Percentiles rank a stretch among this genome's conserved stretches.
Evolutionary conservation across 1,284 basidiomycete species (phyloP).

Genomic region (Cystobasidium pallidum): DNA sequence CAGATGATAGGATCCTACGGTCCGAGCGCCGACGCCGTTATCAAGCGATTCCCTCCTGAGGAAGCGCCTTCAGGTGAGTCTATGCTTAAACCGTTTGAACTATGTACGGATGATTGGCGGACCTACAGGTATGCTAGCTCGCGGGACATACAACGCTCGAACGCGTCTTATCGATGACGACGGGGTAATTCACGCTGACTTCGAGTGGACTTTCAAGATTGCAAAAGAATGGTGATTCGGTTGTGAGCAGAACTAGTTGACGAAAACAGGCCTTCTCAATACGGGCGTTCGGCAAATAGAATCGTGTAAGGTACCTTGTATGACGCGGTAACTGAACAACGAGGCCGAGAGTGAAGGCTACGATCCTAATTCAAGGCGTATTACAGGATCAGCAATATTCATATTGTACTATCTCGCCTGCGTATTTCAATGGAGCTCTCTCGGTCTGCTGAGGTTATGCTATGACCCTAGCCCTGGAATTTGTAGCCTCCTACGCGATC

Average conservation of each 20-base stretch:
- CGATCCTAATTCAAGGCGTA: too few species aligned
- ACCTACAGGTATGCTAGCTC: constrained; percentile 55
- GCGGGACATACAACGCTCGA: constrained; percentile 56
- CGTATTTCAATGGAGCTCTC: too few species aligned
- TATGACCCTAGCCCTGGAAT: constrained; percentile 60
- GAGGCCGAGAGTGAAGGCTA: too few species aligned
- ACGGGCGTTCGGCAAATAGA: too few species aligned
- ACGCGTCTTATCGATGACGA: constrained; percentile 57
- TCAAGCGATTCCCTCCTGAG: constrained; percentile 56
- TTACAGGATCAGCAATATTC: too few species aligned
- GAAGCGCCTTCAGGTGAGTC: constrained; percentile 54
- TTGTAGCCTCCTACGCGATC: constrained; percentile 72
- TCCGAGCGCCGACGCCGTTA: constrained; percentile 54
- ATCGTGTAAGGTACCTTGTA: too few species aligned
- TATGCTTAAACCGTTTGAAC: too few species aligned
- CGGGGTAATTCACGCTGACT: constrained; percentile 48
- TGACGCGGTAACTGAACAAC: too few species aligned
- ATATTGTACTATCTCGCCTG: too few species aligned
- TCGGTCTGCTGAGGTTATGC: too few species aligned
- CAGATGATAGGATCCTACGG: constrained; percentile 58
- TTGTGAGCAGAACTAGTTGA: background rate
- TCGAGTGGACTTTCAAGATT: constrained; percentile 49
- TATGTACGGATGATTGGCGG: too few species aligned
- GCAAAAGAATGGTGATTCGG: constrained; percentile 48
- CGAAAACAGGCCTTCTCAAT: too few species aligned